Evolutionary conservation across 2,329 filamentous ascomycete genomes (phyloP), one percentile per base, ranked within the genome.

Genomic region (Fusarium concolor): DNA sequence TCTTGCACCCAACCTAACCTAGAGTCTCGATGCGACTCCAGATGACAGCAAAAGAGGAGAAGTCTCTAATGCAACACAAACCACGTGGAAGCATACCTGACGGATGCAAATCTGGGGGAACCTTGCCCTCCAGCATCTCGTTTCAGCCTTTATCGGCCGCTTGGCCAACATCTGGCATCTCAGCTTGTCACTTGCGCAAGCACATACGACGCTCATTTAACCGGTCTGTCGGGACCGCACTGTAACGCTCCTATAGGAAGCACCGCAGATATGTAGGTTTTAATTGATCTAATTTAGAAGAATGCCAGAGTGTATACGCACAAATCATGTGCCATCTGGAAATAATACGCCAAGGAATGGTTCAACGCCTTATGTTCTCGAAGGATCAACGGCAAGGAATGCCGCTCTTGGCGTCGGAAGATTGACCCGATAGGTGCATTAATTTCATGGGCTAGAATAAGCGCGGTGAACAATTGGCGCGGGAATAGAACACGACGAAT

Each of bases 331-430:
- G 15, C 15, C 12, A 6, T 11, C 9, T 35, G 47, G 46, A 4
- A 37, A 51, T 51, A 43, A 28, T 29, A 10, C 4, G n/a, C 6
- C 4, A 1, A 18, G 3, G 6, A 10, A 26, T 9, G 8, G 5
- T 26, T 3, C 20, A 43, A 11, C 22, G 22, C 15, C 22, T 29
- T 15, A 42, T 18, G 6, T 62, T 60, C 57, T 50, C 43, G 50
- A 63, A 56, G 60, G 60, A 63, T 63, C 58, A 63, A 39, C 60
- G 58, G 58, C 50, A 63, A 63, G 60, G 60, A 49, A 38, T 39
- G 31, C 60, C 60, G 50, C n/a, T 45, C n/a, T 22, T 14, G 42
- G 44, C 42, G 24, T 29, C 54, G 57, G 37, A n/a, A 20, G 15
- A 2, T 14, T 7, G 10, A 62, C 59, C 60, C 58, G 60, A 63